A percentile compares a stretch with the other conserved stretches of the same genome.
Evolutionary conservation across 208 protist species (phyloP).

Genomic region (Crithidia bombi): DNA sequence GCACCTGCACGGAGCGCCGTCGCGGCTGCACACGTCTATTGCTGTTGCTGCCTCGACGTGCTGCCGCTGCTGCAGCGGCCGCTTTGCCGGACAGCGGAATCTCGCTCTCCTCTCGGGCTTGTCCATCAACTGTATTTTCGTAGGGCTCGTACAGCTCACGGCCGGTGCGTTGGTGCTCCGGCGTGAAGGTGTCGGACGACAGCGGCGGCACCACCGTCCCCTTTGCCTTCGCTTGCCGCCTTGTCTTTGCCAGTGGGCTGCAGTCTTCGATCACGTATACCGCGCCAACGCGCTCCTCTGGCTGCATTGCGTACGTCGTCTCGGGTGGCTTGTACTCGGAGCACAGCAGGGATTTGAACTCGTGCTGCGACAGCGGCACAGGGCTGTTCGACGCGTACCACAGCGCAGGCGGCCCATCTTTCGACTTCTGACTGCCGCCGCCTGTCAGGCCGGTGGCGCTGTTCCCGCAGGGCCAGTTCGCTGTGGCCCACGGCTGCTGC

Average conservation of each 20-base stretch:
- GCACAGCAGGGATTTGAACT: slow-evolving; percentile 79
- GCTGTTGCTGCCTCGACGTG: neutral
- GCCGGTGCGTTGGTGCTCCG: neutral
- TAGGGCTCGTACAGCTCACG: slow-evolving; percentile 24
- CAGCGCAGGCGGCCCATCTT: slow-evolving; percentile 24
- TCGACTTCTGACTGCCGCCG: neutral
- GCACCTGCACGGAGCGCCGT: slow-evolving; percentile 17
- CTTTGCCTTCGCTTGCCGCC: neutral
- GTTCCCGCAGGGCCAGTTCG: slow-evolving; percentile 19
- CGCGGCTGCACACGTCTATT: neutral
- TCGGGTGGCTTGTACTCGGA: slow-evolving; percentile 46
- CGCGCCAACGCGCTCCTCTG: neutral
- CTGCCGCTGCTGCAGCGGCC: neutral
- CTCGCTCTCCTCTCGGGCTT: neutral
- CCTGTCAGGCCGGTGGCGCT: neutral
- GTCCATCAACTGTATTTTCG: neutral
- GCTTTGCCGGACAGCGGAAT: neutral
- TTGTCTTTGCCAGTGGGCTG: neutral
- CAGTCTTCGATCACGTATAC: neutral
- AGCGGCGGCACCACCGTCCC: neutral
- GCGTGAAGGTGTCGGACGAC: slow-evolving; percentile 3
- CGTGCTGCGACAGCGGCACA: slow-evolving; percentile 31
- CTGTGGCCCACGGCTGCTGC: slow-evolving; percentile 33
- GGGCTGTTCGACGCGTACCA: slow-evolving; percentile 33
- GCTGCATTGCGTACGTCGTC: slow-evolving; percentile 5